A percentile compares a stretch with the other conserved stretches of the same genome.
phyloP scores from a whole-genome alignment of 306 rosid genomes.

The Rosa rugosa region DNA sequence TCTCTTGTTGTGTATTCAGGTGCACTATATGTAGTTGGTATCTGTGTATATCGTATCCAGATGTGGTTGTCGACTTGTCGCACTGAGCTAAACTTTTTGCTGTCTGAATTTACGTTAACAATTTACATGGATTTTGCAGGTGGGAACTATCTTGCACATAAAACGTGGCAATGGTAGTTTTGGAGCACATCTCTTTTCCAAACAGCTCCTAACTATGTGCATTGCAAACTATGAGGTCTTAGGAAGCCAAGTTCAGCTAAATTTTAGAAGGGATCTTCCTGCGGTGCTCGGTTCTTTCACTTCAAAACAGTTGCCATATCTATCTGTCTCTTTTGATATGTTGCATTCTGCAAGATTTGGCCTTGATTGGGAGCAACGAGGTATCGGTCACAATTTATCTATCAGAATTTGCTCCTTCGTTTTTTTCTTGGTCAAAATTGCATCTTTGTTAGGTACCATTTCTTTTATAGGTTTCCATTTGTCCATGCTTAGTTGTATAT shows the following conservation, averaged over 20 bases:
- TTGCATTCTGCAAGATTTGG: slow-evolving; percentile 88
- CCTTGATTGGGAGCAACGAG: slow-evolving; percentile 86
- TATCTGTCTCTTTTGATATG: slow-evolving; percentile 92
- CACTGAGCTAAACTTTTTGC: neutral
- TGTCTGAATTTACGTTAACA: neutral
- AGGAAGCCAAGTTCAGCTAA: slow-evolving; percentile 96
- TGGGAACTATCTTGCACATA: slow-evolving; percentile 83
- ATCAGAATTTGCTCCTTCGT: neutral
- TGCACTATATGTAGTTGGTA: neutral
- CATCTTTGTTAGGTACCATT: slow-evolving; percentile 2
- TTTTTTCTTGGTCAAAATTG: neutral
- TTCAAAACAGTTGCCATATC: slow-evolving; percentile 80
- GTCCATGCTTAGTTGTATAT: neutral
- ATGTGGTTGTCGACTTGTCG: slow-evolving; percentile 36
- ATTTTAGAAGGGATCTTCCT: slow-evolving; percentile 95
- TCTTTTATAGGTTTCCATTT: neutral
- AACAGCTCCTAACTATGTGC: slow-evolving; percentile 87
- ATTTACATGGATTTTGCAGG: slow-evolving; percentile 51
- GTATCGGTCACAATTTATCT: slow-evolving; percentile 30
- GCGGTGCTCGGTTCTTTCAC: slow-evolving; percentile 86
- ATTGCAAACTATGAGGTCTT: slow-evolving; percentile 91
- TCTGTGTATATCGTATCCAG: slow-evolving; percentile 58
- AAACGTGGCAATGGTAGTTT: slow-evolving; percentile 94
- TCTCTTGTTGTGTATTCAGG: neutral
- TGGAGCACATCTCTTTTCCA: slow-evolving; percentile 89